Base-by-base conservation (phyloP, 352 stramenopile genomes). In the Plasmopara muralis region DNA sequence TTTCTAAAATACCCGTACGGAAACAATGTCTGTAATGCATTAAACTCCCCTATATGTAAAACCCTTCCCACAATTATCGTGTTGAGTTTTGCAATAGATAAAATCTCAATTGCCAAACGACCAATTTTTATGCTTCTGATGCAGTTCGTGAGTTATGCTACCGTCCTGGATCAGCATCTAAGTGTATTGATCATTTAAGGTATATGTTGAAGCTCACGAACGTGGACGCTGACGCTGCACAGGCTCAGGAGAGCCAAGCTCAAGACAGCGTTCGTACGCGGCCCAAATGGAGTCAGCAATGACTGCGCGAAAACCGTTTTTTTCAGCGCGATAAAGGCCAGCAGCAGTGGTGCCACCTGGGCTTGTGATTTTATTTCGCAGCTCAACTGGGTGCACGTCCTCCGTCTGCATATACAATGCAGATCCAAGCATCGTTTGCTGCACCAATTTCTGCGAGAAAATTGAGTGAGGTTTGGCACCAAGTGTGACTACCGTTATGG, bases 201-300 rank as follows among this genome's bases (percentile, higher is more conserved):
- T 25, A 25, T 3, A 8, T 35, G 2, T 12, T 35, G 10, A 12
- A 35, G 41, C 47, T 52, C 76, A 85, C 30, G 72, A 78, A 39
- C 78, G 78, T 18, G 78, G 78, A 51, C 78, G 78, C 56, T 85
- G 74, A 54, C 78, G 76, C 52, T 77, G 62, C 29, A 89, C 57
- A 2, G 76, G 78, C 25, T 87, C 78, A 4, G 86, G 66, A 13
- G 82, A 94, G 14, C 95, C 95, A 48, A 98, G 87, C 70, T 98
- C 95, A 28, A 97, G 79, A 44, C 77, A 93, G 45, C 91, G 72
- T 66, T 96, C 78, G 68, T 98, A 98, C 18, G 90, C 95, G 16
- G 92, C 93, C 95, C 95, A 98, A 49, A 98, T 97, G 18, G 93
- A 96, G 70, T 98, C 83, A 37, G 83, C 72, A 57, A 97, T 96